Evolutionary conservation across 1,284 basidiomycete species (phyloP), one percentile per base, ranked within the genome.

Genomic region (Leucoagaricus sp.): DNA sequence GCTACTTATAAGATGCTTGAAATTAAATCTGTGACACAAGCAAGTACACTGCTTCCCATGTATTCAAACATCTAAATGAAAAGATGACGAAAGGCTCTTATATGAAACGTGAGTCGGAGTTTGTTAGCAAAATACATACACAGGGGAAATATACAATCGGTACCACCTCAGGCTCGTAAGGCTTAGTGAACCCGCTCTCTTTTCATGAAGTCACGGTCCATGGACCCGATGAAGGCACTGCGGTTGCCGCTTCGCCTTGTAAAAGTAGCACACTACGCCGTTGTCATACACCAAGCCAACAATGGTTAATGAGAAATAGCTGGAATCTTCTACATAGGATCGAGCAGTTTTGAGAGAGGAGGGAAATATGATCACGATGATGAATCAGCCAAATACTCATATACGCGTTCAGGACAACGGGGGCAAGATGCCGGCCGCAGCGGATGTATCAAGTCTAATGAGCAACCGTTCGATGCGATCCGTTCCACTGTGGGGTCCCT

Each of bases 61-160:
- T 13, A 44, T 42, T 41, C 45, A 47, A 47, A 21, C 8, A 23
- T 15, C 23, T 40, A 54, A 55, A 49, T 55, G 45, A 55, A 53
- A 52, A 29, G 19, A 41, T 46, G 44, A 46, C 52, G 17, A 33
- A 49, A 33, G 53, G 17, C 13, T 15, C n/a, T 9, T 10, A n/a
- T 13, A 38, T 38, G 36, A 31, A 21, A 21, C 21, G 34, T 55
- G 46, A 55, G 38, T 55, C 46, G 46, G 53, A 55, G 13, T 26
- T 15, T 41, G 21, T 42, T 10, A n/a, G n/a, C n/a, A n/a, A n/a
- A n/a, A n/a, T n/a, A n/a, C n/a, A 44, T 21, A 19, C 25, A 38
- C 33, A 19, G 48, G 19, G 34, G 4, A 25, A 4, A 49, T 13
- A 12, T 49, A 8, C 48, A 29, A 26, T 40, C 13, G 40, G 50